These are phyloP conservation scores for Sugiyamaella qingdaonensis DNA, from an alignment of 805 yeast genomes.

Conservation along the genomic window DNA sequence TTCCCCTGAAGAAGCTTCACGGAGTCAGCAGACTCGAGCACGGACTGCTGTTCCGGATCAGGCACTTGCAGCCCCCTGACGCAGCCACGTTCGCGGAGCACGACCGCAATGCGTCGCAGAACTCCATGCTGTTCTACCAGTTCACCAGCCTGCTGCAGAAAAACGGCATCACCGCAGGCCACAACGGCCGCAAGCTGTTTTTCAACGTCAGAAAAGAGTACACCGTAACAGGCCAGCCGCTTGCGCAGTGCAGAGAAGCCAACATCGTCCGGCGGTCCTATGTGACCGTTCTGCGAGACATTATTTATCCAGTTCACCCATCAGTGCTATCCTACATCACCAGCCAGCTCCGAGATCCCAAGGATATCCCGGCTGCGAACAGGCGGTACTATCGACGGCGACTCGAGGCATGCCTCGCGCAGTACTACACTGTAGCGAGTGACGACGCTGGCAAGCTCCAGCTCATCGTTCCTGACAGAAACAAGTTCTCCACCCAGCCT, in stretches of 20 bases:
- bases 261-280: conserved; percentile 16
- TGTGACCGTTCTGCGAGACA: conserved; percentile 9
- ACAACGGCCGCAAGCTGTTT: conserved; percentile 21
- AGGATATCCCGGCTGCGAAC: background rate
- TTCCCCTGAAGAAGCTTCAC: conserved; percentile 17
- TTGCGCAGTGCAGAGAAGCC: conserved; percentile 15
- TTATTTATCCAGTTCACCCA: conserved; percentile 18
- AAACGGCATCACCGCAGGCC: conserved; percentile 15
- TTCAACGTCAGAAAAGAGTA: conserved; percentile 13
- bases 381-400: conserved; percentile 13
- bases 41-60: conserved; percentile 16
- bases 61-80: conserved; percentile 20
- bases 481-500: background rate
- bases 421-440: conserved; percentile 11
- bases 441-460: conserved; percentile 8
- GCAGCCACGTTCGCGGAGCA: conserved; percentile 16
- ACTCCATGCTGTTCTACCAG: conserved; percentile 12
- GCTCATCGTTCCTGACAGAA: conserved; percentile 2
- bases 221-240: conserved; percentile 18
- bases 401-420: conserved; percentile 8
- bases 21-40: background rate
- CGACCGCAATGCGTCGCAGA: background rate
- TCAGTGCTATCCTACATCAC: conserved; percentile 13
- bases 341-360: conserved; percentile 3
- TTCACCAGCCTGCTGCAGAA: conserved; percentile 13